phyloP scores from a whole-genome alignment of 78 protist genomes.

The Chrysochromulina tobinii region DNA sequence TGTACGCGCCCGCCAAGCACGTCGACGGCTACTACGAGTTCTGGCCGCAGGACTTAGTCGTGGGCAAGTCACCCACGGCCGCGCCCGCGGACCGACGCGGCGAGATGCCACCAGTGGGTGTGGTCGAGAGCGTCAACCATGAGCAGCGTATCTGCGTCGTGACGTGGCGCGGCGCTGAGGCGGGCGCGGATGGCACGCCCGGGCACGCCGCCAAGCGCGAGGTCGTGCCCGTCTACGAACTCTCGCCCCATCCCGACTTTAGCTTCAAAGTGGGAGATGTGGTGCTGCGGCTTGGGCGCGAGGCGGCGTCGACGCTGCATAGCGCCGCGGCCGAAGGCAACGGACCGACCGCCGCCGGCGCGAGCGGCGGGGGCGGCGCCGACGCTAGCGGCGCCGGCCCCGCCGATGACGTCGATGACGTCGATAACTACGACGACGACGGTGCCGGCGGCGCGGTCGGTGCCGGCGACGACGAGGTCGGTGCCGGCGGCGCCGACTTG shows the following conservation, averaged over 20 bases:
- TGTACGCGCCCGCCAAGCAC: slow-evolving; percentile 4
- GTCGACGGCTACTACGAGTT: slow-evolving; percentile 27
- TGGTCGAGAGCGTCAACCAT: not conserved
- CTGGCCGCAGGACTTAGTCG: slow-evolving; percentile 7
- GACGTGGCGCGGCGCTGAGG: not conserved
- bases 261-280: not conserved
- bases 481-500: not conserved
- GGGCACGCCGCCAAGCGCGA: not conserved
- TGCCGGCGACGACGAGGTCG: not conserved
- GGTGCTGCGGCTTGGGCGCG: not conserved
- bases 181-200: not conserved
- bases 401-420: not conserved
- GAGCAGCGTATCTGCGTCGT: not conserved
- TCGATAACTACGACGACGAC: not conserved
- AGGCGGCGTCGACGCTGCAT: too few relatives aligned
- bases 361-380: not conserved
- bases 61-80: too few relatives aligned
- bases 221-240: not conserved
- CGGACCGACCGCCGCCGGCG: not conserved
- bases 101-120: not conserved
- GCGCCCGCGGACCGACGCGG: not conserved
- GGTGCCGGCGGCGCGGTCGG: not conserved
- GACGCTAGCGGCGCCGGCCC: not conserved
- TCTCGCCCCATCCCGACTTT: slow-evolving; percentile 5
- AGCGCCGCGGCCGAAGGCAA: too few relatives aligned